Percentiles rank a stretch among this genome's conserved stretches.
These are phyloP conservation scores for Boletus sp. DNA, from an alignment of 1,284 basidiomycete genomes.

Conservation along the genomic window DNA sequence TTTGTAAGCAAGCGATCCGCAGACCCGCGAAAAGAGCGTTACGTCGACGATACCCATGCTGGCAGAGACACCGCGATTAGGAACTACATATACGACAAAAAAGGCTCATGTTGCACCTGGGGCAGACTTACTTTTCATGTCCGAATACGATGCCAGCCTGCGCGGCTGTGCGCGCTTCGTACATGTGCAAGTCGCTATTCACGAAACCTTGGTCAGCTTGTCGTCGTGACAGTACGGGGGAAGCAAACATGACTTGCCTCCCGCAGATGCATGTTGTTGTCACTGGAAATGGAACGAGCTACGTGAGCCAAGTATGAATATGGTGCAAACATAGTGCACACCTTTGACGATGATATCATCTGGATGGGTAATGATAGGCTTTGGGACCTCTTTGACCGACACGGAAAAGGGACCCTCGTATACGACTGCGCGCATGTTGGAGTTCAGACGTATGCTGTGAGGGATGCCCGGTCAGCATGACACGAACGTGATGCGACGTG, in stretches of 20 bases:
- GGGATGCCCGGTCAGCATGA: not conserved
- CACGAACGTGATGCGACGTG: not conserved
- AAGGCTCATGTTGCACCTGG: not conserved
- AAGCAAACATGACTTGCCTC: not conserved
- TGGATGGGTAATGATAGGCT: conserved; percentile 9
- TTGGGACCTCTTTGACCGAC: conserved; percentile 10
- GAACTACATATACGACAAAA: not conserved
- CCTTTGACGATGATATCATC: conserved; percentile 17
- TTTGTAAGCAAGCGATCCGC: not conserved
- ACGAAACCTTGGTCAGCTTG: not conserved
- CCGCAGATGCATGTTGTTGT: conserved; percentile 13
- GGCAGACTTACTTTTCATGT: conserved; percentile 14
- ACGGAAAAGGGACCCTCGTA: conserved; percentile 13
- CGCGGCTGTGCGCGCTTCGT: not conserved
- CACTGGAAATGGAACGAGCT: conserved; percentile 1
- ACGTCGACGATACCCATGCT: conserved; percentile 13
- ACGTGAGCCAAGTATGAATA: not conserved
- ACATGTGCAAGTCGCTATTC: conserved; percentile 1
- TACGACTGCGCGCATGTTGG: conserved; percentile 11
- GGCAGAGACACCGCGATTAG: not conserved
- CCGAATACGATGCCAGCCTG: conserved; percentile 10
- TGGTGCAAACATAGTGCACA: not conserved
- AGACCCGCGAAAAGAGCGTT: not conserved
- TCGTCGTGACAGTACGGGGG: not conserved
- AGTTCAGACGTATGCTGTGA: not conserved